A percentile compares a stretch with the other conserved stretches of the same genome.
Conservation (phyloP, 2,329 filamentous ascomycete genomes). For the Endothia cerciana region DNA sequence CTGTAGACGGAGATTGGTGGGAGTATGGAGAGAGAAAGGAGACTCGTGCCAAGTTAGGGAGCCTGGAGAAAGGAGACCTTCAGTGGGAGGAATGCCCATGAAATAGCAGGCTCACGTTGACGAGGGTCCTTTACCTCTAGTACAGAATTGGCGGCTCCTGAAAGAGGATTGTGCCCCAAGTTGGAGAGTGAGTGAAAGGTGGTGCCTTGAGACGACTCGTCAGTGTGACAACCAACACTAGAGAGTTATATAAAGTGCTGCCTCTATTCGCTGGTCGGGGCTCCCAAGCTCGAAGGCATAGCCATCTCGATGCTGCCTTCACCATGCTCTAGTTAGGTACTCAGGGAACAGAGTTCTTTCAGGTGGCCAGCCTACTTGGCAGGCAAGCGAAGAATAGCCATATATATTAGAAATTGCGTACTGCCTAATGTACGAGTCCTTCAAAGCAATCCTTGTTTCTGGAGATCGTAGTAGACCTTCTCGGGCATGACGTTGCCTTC, state of each 20-base stretch:
- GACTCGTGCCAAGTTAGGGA: not conserved
- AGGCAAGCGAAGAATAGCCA: not conserved
- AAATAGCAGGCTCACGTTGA: not conserved
- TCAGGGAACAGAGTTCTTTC: not conserved
- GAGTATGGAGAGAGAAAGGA: not conserved
- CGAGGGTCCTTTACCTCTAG: not conserved
- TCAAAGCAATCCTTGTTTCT: slow-evolving; percentile 85
- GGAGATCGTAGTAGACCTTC: slow-evolving; percentile 94
- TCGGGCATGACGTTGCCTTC: slow-evolving; percentile 99
- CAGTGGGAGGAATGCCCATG: not conserved
- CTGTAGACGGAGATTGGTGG: not conserved
- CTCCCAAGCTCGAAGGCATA: not conserved
- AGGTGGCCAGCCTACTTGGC: not conserved
- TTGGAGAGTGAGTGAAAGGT: not conserved
- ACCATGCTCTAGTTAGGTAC: not conserved
- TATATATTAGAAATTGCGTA: not conserved
- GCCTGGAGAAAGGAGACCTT: not conserved
- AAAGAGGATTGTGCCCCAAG: no score
- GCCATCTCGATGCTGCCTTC: not conserved
- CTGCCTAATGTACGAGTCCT: not conserved
- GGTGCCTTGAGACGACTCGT: not conserved
- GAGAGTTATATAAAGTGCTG: not conserved
- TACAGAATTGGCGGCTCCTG: not conserved
- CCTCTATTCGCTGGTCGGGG: no score
- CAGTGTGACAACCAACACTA: not conserved